These are phyloP conservation scores for Arachis monticola DNA, from an alignment of 331 rosid species.

Conservation along the genomic window DNA sequence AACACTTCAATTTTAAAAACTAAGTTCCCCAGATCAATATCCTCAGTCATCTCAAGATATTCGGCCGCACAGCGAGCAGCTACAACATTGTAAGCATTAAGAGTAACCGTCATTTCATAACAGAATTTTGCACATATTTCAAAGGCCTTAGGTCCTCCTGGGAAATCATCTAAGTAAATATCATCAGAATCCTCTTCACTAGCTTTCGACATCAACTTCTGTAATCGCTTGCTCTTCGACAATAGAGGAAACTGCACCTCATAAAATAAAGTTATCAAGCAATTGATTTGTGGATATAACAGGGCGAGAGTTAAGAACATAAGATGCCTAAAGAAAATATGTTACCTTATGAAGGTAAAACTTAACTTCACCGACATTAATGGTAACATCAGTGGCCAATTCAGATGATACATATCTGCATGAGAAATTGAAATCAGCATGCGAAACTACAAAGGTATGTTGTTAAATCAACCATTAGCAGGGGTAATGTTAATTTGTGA, in stretches of 20 bases:
- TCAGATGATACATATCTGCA: constrained; percentile 88
- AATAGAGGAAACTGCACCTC: constrained; percentile 81
- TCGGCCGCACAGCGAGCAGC: constrained; percentile 97
- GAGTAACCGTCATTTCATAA: constrained; percentile 96
- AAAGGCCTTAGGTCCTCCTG: constrained; percentile 91
- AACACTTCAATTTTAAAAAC: constrained; percentile 91
- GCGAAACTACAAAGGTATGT: constrained; percentile 1
- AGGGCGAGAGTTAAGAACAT: neutral
- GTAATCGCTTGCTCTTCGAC: constrained; percentile 84
- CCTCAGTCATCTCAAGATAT: constrained; percentile 92
- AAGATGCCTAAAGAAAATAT: constrained; percentile 15
- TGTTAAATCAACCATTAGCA: neutral
- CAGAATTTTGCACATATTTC: constrained; percentile 96
- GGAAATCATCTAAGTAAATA: constrained; percentile 70
- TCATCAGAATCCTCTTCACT: constrained; percentile 73
- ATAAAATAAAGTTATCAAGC: constrained; percentile 5
- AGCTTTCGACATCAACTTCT: constrained; percentile 64
- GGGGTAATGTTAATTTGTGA: neutral
- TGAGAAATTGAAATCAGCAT: constrained; percentile 8
- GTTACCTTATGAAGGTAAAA: constrained; percentile 93
- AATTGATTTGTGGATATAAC: neutral
- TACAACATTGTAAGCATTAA: constrained; percentile 92
- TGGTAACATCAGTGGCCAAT: constrained; percentile 70
- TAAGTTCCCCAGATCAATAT: constrained; percentile 78
- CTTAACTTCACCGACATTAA: constrained; percentile 79